These are phyloP conservation scores for Solanum lycopersicoides DNA, from an alignment of 257 asterid genomes.

Conservation along the genomic window DNA sequence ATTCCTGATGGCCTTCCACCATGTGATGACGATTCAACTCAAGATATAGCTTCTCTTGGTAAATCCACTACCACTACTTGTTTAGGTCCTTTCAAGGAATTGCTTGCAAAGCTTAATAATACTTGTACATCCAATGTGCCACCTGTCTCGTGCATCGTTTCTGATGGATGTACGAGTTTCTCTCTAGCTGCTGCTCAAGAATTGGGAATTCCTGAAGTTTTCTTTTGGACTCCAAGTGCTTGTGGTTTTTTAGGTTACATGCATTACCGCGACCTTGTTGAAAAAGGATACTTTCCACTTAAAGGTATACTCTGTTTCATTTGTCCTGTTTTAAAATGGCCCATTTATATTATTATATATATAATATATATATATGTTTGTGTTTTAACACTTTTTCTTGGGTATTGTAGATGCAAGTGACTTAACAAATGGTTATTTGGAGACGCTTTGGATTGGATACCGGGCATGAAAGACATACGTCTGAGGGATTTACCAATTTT, in stretches of 20 bases:
- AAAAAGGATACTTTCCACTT: neutral
- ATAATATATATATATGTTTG: neutral
- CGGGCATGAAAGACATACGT: conserved; percentile 16
- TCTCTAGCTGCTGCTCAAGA: conserved; percentile 1
- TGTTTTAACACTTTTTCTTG: neutral
- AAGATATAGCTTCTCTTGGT: conserved; percentile 22
- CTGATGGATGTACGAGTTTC: conserved; percentile 26
- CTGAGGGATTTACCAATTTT: too few relatives aligned
- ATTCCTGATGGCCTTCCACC: conserved; percentile 58
- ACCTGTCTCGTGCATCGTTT: conserved; percentile 36
- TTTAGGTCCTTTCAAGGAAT: conserved; percentile 23
- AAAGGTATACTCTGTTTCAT: neutral
- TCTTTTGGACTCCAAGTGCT: neutral
- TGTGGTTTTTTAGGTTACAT: conserved; percentile 3
- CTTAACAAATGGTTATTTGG: conserved; percentile 38
- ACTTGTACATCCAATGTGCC: conserved; percentile 6
- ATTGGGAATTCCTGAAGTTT: neutral
- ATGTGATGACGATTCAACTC: conserved; percentile 29
- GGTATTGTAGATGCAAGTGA: conserved; percentile 16
- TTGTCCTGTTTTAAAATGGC: neutral
- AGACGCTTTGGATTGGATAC: conserved; percentile 29
- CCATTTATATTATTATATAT: too few relatives aligned
- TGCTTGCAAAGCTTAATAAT: conserved; percentile 21
- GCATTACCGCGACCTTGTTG: neutral
- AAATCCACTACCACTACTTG: conserved; percentile 15